These are phyloP conservation scores for Lunularia cruciata DNA, from an alignment of 225 moss, liverwort and hornwort genomes.

Conservation along the genomic window DNA sequence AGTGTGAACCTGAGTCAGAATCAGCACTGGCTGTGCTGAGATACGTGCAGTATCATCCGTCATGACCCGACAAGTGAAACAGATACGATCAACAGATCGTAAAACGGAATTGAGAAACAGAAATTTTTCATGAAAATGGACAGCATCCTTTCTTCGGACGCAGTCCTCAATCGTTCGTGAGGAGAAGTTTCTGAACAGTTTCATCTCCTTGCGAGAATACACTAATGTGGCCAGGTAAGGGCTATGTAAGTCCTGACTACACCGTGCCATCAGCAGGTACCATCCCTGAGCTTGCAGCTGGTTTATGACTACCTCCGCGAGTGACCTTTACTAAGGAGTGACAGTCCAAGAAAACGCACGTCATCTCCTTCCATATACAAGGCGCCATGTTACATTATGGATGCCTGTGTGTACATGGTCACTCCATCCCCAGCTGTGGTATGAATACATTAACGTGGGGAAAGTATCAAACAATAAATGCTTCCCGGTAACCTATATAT, in stretches of 20 bases:
- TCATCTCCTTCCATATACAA: background rate
- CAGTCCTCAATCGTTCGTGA: background rate
- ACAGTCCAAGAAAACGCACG: background rate
- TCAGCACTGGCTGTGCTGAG: no score
- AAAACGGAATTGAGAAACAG: no score
- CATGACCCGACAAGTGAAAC: no score
- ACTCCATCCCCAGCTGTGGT: conserved; percentile 7
- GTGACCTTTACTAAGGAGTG: background rate
- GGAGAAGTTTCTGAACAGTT: background rate
- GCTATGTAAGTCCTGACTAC: background rate
- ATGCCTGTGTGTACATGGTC: background rate
- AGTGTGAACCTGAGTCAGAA: no score
- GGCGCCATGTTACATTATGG: background rate
- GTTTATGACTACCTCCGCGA: background rate
- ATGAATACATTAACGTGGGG: conserved; percentile 7
- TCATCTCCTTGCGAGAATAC: background rate
- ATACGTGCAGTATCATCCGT: no score
- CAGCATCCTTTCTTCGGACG: background rate
- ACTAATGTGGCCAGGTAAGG: background rate
- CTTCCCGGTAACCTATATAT: conserved; percentile 15
- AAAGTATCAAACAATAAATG: conserved; percentile 1
- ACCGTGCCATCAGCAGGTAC: background rate
- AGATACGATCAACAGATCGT: no score
- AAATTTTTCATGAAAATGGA: no score
- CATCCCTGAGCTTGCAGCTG: background rate